Conservation (phyloP, 2,329 filamentous ascomycete genomes). For the Capronia epimyces region DNA sequence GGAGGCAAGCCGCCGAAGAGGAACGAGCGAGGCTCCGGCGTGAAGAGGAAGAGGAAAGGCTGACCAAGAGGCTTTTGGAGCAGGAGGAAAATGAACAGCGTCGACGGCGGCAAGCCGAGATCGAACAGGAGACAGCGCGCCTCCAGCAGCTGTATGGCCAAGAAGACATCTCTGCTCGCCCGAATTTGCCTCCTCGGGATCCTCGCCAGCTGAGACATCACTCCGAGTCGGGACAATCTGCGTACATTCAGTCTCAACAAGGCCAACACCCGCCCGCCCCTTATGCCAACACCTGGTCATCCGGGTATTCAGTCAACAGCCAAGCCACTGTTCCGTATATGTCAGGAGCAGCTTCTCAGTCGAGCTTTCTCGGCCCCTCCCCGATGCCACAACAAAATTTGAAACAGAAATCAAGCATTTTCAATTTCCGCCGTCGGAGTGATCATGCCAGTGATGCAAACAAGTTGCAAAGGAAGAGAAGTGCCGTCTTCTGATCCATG, state of each 20-base stretch:
- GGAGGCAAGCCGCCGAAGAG: constrained; percentile 39
- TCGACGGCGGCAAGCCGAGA: constrained; percentile 49
- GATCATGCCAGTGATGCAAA: constrained; percentile 32
- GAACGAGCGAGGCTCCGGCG: constrained; percentile 42
- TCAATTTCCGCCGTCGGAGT: constrained; percentile 38
- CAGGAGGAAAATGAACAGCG: constrained; percentile 49
- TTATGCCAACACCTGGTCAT: constrained; percentile 10
- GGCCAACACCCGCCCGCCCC: constrained; percentile 1
- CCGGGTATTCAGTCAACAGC: constrained; percentile 1
- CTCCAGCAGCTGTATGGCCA: constrained; percentile 55
- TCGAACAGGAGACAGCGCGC: constrained; percentile 73
- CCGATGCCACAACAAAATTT: constrained; percentile 15
- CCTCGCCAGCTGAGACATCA: constrained; percentile 23
- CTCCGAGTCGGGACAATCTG: constrained; percentile 19
- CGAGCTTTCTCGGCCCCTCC: constrained; percentile 21
- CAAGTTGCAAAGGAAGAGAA: constrained; percentile 42
- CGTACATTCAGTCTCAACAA: constrained; percentile 18
- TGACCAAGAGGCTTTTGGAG: constrained; percentile 49
- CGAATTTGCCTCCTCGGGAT: constrained; percentile 22
- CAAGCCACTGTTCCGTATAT: constrained; percentile 28
- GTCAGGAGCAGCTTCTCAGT: constrained; percentile 25
- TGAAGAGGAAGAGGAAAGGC: constrained; percentile 49
- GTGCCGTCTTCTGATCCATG: constrained; percentile 40
- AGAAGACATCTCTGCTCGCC: constrained; percentile 20
- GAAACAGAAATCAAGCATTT: constrained; percentile 44